Evolutionary conservation across 106 monocot species (phyloP).

Genomic region (Ottelia alismoides): DNA sequence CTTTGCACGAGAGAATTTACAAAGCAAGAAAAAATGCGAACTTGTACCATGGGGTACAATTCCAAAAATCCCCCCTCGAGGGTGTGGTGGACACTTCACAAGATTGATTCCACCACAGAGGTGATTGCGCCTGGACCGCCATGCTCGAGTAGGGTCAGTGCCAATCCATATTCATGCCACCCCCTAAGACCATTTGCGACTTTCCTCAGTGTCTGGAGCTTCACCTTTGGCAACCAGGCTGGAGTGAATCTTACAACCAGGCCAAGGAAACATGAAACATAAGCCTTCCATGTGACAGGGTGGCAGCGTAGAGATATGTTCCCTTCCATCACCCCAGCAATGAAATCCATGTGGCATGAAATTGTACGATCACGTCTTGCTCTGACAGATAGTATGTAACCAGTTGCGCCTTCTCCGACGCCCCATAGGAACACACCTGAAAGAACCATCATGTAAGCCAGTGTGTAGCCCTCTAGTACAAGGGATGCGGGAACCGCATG

Average conservation of each 20-base stretch:
- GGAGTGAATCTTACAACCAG: conserved; percentile 56
- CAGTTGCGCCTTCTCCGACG: conserved; percentile 14
- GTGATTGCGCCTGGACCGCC: too few relatives aligned
- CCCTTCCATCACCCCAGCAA: conserved; percentile 45
- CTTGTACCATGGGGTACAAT: too few relatives aligned
- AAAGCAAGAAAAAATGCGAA: too few relatives aligned
- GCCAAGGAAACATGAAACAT: conserved; percentile 54
- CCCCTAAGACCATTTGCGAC: conserved; percentile 44
- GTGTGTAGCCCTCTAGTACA: conserved; percentile 60
- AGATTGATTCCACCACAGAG: conserved; percentile 31
- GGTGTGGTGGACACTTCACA: too few relatives aligned
- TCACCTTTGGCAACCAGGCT: conserved; percentile 46
- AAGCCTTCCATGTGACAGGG: conserved; percentile 55
- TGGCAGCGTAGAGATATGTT: conserved; percentile 54
- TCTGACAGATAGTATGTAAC: conserved; percentile 3
- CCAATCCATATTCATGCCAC: conserved; percentile 71
- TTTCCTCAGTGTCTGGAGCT: conserved; percentile 43
- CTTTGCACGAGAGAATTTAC: too few relatives aligned
- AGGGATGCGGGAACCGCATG: conserved; percentile 6
- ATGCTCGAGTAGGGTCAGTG: conserved; percentile 49
- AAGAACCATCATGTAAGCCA: conserved; percentile 64
- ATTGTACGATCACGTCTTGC: conserved; percentile 24
- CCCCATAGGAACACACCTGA: conserved; percentile 67
- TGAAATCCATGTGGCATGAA: conserved; percentile 53
- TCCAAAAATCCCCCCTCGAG: too few relatives aligned